Evolutionary conservation across 192 early-diverging fungal species (phyloP).

Genomic region (Spinellus fusiger): DNA sequence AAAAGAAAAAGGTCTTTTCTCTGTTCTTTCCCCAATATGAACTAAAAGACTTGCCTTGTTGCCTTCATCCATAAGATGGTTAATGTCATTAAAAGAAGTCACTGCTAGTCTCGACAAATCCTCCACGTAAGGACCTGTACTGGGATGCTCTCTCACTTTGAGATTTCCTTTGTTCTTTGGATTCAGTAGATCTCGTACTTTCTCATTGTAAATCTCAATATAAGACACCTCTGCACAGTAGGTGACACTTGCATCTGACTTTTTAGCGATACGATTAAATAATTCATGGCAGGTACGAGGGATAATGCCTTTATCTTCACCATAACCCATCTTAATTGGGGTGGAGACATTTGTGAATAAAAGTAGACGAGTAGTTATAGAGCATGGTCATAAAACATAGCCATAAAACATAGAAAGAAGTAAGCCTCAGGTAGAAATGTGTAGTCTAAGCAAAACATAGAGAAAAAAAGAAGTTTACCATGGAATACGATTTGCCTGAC

Average conservation of each 20-base stretch:
- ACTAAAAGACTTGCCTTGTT: conserved; percentile 71
- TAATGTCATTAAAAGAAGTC: conserved; percentile 58
- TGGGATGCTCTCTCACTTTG: conserved; percentile 77
- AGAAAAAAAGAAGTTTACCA: too few relatives aligned
- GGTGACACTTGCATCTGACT: conserved; percentile 35
- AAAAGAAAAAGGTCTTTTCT: too few relatives aligned
- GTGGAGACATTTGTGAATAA: not conserved
- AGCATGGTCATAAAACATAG: too few relatives aligned
- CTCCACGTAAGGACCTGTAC: conserved; percentile 83
- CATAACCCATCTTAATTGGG: conserved; percentile 54
- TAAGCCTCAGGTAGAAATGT: too few relatives aligned
- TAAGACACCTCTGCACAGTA: conserved; percentile 80
- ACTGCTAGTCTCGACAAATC: conserved; percentile 84
- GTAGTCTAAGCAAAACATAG: too few relatives aligned
- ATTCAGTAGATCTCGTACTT: conserved; percentile 74
- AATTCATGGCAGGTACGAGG: conserved; percentile 75
- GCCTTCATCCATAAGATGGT: conserved; percentile 69
- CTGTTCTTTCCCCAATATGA: too few relatives aligned
- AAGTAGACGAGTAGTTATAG: too few relatives aligned
- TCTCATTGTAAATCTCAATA: conserved; percentile 89
- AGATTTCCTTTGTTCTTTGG: conserved; percentile 66
- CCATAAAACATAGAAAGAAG: too few relatives aligned
- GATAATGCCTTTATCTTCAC: conserved; percentile 78
- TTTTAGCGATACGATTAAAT: conserved; percentile 57
- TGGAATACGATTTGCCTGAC: conserved; percentile 66